A percentile compares a stretch with the other conserved stretches of the same genome.
phyloP scores from a whole-genome alignment of 768 basidiomycete species.

The Naganishia friedmannii region DNA sequence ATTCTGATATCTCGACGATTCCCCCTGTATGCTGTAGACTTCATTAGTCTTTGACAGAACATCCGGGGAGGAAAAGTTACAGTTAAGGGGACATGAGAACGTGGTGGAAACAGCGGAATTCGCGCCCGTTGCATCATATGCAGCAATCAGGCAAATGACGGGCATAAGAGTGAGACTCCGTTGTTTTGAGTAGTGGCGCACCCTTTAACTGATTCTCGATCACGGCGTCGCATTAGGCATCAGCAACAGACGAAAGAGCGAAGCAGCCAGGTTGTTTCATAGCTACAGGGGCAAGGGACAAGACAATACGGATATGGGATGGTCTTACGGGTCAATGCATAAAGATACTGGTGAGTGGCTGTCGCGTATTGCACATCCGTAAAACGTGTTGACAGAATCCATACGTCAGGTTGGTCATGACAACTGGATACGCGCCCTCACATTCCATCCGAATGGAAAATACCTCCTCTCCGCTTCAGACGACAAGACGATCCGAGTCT shows the following conservation, averaged over 20 bases:
- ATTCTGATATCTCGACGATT: neutral
- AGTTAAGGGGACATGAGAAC: slow-evolving; percentile 82
- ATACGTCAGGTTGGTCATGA: slow-evolving; percentile 58
- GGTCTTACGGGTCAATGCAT: slow-evolving; percentile 71
- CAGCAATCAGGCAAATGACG: slow-evolving; percentile 72
- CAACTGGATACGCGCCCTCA: slow-evolving; percentile 83
- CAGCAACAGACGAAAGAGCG: slow-evolving; percentile 56
- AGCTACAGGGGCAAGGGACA: slow-evolving; percentile 83
- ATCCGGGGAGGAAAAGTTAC: slow-evolving; percentile 72
- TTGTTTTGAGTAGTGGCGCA: neutral
- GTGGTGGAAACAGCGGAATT: slow-evolving; percentile 78
- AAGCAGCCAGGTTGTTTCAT: slow-evolving; percentile 59
- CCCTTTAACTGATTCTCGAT: neutral
- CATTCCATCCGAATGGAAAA: slow-evolving; percentile 87
- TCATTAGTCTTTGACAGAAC: slow-evolving; percentile 71
- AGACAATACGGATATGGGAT: slow-evolving; percentile 90
- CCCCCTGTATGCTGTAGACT: slow-evolving; percentile 58
- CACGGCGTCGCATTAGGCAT: slow-evolving; percentile 46
- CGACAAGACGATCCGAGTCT: slow-evolving; percentile 84
- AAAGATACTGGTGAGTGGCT: slow-evolving; percentile 63
- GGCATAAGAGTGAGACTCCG: slow-evolving; percentile 62
- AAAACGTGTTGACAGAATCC: neutral
- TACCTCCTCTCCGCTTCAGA: slow-evolving; percentile 86
- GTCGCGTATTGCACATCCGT: neutral
- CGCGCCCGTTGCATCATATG: slow-evolving; percentile 71